Evolutionary conservation across 1,284 basidiomycete genomes (phyloP), one percentile per base, ranked within the genome.

Genomic region (Pascua sp.): DNA sequence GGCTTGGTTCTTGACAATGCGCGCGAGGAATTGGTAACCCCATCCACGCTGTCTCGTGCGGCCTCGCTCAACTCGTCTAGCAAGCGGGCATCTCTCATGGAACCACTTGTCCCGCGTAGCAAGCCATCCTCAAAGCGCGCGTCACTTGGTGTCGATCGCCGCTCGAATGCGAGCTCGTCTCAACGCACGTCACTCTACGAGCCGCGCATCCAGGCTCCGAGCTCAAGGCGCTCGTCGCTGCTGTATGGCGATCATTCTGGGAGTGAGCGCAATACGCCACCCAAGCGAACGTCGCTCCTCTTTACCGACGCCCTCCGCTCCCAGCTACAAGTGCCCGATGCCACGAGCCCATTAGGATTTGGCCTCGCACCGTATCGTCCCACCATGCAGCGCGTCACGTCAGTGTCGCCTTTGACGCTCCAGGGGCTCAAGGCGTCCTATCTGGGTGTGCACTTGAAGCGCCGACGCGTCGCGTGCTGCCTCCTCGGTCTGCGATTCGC

Each of bases 381-480:
- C 11, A 15, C 48, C 8, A 18, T 42, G 38, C 47, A 41, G n/a
- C 47, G 56, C 8, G 49, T 67, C 9, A 51, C 64, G 5, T 70
- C 66, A 8, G 51, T 72, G 15, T 65, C 61, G 7, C 72, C 74
- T 0, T 58, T 76, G 11, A 73, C 74, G 2, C 55, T 66, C 5
- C 67, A 68, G 2, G 67, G 70, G 2, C 66, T 76, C 13, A 71
- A 68, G 53, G 72, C 72, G 4, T 58, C 69, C 3, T 71, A 66
- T 55, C 56, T 72, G 5, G 69, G 68, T 15, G 64, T 73, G 0
- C 74, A 76, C 53, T 61, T 71, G 12, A 71, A 70, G 49, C 54
- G 74, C 3, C 56, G 72, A 9, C 57, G 69, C 16, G 45, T 75
- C 11, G 72, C 70, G 0, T 73, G 71, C 61, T 75, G 69, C 56